Conservation (phyloP, 2,329 filamentous ascomycete genomes). For the Neodidymelliopsis sp. region DNA sequence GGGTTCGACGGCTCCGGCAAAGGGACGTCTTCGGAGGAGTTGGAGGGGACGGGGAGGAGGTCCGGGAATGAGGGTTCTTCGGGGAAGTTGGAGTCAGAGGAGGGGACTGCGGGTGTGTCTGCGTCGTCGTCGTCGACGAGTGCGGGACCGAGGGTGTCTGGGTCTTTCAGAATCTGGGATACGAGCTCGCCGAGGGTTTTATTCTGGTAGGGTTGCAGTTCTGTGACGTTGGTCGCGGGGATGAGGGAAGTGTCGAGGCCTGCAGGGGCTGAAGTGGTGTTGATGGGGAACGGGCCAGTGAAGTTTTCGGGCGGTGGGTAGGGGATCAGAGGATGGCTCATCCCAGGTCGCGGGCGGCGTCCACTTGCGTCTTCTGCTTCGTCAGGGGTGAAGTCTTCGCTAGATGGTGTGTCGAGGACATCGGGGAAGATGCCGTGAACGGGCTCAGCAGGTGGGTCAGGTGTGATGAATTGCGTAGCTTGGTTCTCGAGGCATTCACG, state of each 20-base stretch:
- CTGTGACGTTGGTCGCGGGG: background rate
- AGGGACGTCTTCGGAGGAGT: background rate
- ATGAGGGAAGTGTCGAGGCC: background rate
- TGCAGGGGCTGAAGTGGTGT: background rate
- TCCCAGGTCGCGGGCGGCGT: constrained; percentile 5
- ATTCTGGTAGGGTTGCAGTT: constrained; percentile 9
- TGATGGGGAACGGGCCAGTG: constrained; percentile 1
- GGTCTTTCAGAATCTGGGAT: background rate
- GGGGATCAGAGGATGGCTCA: constrained; percentile 5
- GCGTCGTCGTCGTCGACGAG: background rate
- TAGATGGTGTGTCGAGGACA: background rate
- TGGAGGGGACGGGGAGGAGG: background rate
- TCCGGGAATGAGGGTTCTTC: background rate
- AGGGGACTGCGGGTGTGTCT: background rate
- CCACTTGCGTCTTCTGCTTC: constrained; percentile 5
- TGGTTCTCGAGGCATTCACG: background rate
- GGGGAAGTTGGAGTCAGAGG: background rate
- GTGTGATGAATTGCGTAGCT: no score
- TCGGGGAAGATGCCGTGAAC: background rate
- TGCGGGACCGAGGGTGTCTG: background rate
- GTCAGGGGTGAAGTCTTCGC: background rate
- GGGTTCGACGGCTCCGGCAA: background rate
- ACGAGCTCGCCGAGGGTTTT: constrained; percentile 15
- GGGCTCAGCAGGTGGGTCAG: background rate
- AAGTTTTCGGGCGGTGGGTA: constrained; percentile 1